Evolutionary conservation across 2,329 filamentous ascomycete species (phyloP), one percentile per base, ranked within the genome.

Genomic region (Hymenoscyphus occultus): DNA sequence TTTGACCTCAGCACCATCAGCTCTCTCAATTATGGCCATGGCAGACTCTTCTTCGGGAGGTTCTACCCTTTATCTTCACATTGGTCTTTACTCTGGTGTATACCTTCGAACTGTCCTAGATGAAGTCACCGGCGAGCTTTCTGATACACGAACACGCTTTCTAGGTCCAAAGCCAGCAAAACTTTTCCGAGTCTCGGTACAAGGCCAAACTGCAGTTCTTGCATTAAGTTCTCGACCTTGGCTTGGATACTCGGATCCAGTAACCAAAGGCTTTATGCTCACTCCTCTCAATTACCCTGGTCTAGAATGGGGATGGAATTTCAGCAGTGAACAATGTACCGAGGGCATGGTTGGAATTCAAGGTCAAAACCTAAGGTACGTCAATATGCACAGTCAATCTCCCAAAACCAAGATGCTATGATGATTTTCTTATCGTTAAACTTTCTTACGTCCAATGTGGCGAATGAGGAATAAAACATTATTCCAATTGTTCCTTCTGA

Each of bases 401-500:
- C 56, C 22, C 14, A 35, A 54, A 19, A 5, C 9, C 32, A 62
- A 64, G 68, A 73, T 74, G 71, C 64, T 56, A 73, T 74, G 79
- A 80, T 81, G 77, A 77, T 75, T 75, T 75, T 76, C 78, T 81
- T 78, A 78, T 75, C 77, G 74, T 74, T 74, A 73, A 71, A 74
- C 64, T 69, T 67, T 70, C 67, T 69, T 74, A 75, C 71, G 77
- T 74, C 72, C 63, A 67, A 68, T 60, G 68, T 72, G 75, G 74
- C 76, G 60, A 54, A 76, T 79, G 77, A 77, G 76, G 77, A 78
- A 74, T 86, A 84, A 28, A 87, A 84, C 83, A 79, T 82, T 82
- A 78, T 83, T 84, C 88, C 92, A 96, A 96, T 96, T 96, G 93
- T 96, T 96, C 92, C 92, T 96, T 88, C 93, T 96, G 93, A 96